These are phyloP conservation scores for Plasmopara halstedii DNA, from an alignment of 352 stramenopile genomes.

Conservation along the genomic window DNA sequence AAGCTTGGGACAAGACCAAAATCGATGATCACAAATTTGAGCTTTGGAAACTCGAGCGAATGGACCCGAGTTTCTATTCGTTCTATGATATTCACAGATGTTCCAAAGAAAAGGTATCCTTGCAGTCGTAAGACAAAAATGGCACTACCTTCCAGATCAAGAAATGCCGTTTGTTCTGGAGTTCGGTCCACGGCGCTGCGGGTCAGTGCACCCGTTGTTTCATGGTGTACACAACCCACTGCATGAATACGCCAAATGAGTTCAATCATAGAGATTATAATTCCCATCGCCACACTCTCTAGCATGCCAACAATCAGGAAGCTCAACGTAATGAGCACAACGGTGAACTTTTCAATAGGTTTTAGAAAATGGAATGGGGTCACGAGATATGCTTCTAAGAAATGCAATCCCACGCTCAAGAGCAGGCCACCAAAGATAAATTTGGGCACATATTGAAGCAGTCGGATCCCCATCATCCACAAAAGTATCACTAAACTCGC, in stretches of 20 bases:
- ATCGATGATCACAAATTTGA: slow-evolving; percentile 68
- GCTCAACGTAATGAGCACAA: slow-evolving; percentile 57
- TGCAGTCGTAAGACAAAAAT: slow-evolving; percentile 73
- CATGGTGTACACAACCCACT: slow-evolving; percentile 69
- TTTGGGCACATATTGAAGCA: slow-evolving; percentile 71
- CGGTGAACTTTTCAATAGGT: slow-evolving; percentile 47
- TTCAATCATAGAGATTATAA: slow-evolving; percentile 77
- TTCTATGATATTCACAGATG: slow-evolving; percentile 68
- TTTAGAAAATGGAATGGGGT: slow-evolving; percentile 70
- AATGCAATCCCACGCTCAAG: slow-evolving; percentile 68
- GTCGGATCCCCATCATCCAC: slow-evolving; percentile 56
- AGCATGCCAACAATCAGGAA: slow-evolving; percentile 75
- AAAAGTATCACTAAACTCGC: slow-evolving; percentile 42
- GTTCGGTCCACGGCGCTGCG: slow-evolving; percentile 65
- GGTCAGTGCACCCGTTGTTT: slow-evolving; percentile 55
- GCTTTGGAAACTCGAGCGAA: slow-evolving; percentile 42
- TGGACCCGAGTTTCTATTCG: slow-evolving; percentile 66
- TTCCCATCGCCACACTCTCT: slow-evolving; percentile 54
- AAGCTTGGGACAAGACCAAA: slow-evolving; percentile 74
- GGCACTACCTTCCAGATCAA: slow-evolving; percentile 42
- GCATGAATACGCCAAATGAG: slow-evolving; percentile 74
- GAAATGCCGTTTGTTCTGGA: slow-evolving; percentile 42
- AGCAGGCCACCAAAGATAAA: slow-evolving; percentile 77
- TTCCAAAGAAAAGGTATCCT: slow-evolving; percentile 79
- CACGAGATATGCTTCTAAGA: slow-evolving; percentile 72